Percentiles rank a stretch among this genome's conserved stretches.
phyloP scores from a whole-genome alignment of 768 basidiomycete species.

The Auricularia cornea region DNA sequence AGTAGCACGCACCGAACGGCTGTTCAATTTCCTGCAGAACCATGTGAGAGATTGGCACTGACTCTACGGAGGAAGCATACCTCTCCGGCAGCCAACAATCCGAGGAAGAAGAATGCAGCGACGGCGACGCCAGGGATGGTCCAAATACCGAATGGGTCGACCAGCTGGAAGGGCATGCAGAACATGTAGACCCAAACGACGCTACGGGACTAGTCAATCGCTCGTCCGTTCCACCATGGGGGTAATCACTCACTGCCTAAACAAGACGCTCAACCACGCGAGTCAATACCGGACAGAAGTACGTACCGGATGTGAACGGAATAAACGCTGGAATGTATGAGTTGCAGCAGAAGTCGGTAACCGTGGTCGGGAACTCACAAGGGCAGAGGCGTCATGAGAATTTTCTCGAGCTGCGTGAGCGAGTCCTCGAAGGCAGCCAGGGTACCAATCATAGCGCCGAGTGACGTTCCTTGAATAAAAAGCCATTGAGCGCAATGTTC shows the following conservation, averaged over 20 bases:
- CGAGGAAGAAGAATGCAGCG: conserved; percentile 67
- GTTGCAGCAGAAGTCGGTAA: too few species aligned
- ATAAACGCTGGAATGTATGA: conserved; percentile 47
- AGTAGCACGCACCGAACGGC: conserved; percentile 43
- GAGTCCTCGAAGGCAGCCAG: conserved; percentile 2
- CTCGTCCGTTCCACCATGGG: neutral
- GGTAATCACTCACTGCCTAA: conserved; percentile 12
- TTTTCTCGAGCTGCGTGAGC: conserved; percentile 44
- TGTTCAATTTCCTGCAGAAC: conserved; percentile 46
- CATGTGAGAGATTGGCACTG: too few species aligned
- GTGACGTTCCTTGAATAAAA: neutral
- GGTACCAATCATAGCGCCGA: conserved; percentile 4
- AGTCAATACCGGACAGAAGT: neutral
- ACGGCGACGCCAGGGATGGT: conserved; percentile 59
- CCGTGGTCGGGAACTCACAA: conserved; percentile 38
- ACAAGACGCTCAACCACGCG: conserved; percentile 9
- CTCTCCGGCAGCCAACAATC: conserved; percentile 63
- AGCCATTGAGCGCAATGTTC: too few species aligned
- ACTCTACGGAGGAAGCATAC: too few species aligned
- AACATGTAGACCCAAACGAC: conserved; percentile 69
- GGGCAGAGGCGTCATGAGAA: conserved; percentile 56
- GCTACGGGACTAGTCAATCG: conserved; percentile 15
- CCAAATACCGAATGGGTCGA: conserved; percentile 52
- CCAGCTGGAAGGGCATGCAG: conserved; percentile 70
- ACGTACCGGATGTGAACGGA: conserved; percentile 52